Base-by-base conservation (phyloP, 495 filamentous ascomycete genomes). In the Penicillium waksmanii region DNA sequence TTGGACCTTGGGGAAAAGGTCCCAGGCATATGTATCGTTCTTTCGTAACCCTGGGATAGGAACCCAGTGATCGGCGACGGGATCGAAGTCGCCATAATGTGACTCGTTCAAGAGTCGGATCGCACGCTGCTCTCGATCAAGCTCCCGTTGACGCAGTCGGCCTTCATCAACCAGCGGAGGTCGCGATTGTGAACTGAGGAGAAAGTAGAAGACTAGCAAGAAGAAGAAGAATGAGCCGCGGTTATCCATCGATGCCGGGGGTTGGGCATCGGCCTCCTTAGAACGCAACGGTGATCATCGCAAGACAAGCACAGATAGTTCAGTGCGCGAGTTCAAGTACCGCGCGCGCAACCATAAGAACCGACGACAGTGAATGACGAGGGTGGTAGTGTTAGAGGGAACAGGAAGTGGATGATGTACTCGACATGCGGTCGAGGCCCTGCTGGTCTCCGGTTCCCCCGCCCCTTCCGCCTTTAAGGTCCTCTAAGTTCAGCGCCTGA, bases 11-110 rank as follows among this genome's bases (percentile, higher is more conserved):
- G 73, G 71, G 11, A 90, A 72, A 27, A 85, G 60, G 42, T 83
- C 81, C 93, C 92, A 97, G 3, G 83, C 86, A 73, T 87, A 92
- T 33, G 81, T 86, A 69, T 96, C 88, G 36, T 86, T 83, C 57
- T 87, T 76, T 53, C 88, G 81, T 21, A 93, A 84, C 3, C 93
- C 93, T 13, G 88, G 86, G 57, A 94, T 74, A 56, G 96, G 94
- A 58, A 96, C 75, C 78, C 86, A 93, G 60, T 76, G 77, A 60
- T 80, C 73, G 13, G 84, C 71, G 58, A 53, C 58, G 5, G 87
- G 82, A 55, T 87, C 71, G 58, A 95, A 90, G 70, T 90, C 89
- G 55, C 86, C 85, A 82, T 92, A 95, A 60, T 76, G 75, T 18
- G 91, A 88, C 60, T 77, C 82, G 66, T 91, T 91, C 23, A 97